Base-by-base conservation (phyloP, 2,329 filamentous ascomycete species). In the Lanzia echinophila region DNA sequence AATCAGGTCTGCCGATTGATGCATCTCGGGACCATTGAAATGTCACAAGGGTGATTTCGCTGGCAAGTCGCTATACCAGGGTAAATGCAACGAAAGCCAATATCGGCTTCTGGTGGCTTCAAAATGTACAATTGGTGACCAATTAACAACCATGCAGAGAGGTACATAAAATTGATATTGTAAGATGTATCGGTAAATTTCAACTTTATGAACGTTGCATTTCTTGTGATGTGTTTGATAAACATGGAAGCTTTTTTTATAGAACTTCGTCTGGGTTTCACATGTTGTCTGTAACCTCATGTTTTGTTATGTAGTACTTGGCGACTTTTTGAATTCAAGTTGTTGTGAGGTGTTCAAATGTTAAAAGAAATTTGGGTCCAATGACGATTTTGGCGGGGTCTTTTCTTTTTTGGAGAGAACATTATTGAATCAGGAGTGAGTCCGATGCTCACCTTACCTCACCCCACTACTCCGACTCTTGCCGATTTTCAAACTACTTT, bases 311-410 rank as follows among this genome's bases (percentile, higher is more conserved):
- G 24, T 28, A 28, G 4, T 28, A 8, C 24, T 28, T 28, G 24
- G 24, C 24, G n/a, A n/a, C n/a, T n/a, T n/a, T n/a, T n/a, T 28
- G 8, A 28, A 4, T 28, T 8, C 4, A 28, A 28, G 8, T 28
- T 28, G 24, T 28, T 12, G 17, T 20, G 17, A 20, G 38, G 4
- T 20, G 17, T 20, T 17, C 17, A 19, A 11, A 22, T 19, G 38
- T n/a, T 43, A 15, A 44, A 19, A 19, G 19, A 41, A 17, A 36
- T 41, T 33, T 47, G 43, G 43, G 34, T 41, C 43, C 17, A 47
- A 53, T 53, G 50, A 48, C 36, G 43, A 53, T 48, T 53, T 34
- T 42, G 50, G 44, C 44, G 50, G 50, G 50, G 44, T 41, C 46
- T 51, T 38, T 52, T 44, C 8, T 4, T 28, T 28, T 28, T 28